Conservation (phyloP, 2,329 filamentous ascomycete species). For the Samsoniella hepiali region DNA sequence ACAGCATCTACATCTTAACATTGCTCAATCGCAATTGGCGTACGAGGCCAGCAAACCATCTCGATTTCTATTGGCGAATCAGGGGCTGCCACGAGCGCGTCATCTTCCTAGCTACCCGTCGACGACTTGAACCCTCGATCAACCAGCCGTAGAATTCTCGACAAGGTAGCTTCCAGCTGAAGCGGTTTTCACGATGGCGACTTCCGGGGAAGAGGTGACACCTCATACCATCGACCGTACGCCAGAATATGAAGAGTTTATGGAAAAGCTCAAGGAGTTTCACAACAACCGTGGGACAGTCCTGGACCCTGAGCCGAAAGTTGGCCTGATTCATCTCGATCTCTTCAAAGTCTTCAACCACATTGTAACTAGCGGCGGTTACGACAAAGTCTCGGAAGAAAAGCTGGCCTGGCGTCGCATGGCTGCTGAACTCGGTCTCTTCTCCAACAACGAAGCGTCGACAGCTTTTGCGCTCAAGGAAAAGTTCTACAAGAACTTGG, state of each 20-base stretch:
- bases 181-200: constrained; percentile 29
- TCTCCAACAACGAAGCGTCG: constrained; percentile 72
- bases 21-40: constrained; percentile 7
- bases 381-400: constrained; percentile 78
- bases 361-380: constrained; percentile 74
- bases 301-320: constrained; percentile 77
- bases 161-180: constrained; percentile 9
- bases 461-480: constrained; percentile 83
- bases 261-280: constrained; percentile 67
- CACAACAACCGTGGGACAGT: constrained; percentile 75
- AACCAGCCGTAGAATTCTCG: neutral
- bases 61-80: neutral
- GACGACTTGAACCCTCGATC: neutral
- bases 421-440: constrained; percentile 71
- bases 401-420: constrained; percentile 84
- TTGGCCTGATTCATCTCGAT: constrained; percentile 73
- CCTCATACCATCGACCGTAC: constrained; percentile 54
- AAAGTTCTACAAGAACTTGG: constrained; percentile 85
- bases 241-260: constrained; percentile 75
- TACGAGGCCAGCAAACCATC: neutral
- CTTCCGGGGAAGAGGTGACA: constrained; percentile 36
- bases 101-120: neutral
- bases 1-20: constrained; percentile 8
- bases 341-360: constrained; percentile 74
- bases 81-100: neutral